Percentiles rank a stretch among this genome's conserved stretches.
phyloP scores from a whole-genome alignment of 192 early-diverging fungal genomes.

The Podila clonocystis region DNA sequence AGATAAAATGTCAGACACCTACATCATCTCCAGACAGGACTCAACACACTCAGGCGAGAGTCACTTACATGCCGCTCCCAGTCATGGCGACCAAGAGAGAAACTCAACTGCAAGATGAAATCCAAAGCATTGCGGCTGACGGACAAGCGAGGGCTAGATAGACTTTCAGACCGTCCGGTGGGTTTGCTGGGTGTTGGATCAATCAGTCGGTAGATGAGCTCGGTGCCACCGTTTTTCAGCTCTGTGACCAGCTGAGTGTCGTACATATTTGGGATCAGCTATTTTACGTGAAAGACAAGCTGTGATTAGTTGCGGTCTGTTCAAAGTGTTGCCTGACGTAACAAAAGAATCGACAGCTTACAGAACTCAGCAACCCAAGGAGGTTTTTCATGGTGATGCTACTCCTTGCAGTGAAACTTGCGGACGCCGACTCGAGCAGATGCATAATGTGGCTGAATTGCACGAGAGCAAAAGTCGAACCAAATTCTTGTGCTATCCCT shows the following conservation, averaged over 20 bases:
- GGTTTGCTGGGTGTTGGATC: slow-evolving; percentile 19
- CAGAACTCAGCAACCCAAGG: slow-evolving; percentile 35
- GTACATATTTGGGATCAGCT: slow-evolving; percentile 45
- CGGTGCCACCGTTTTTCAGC: slow-evolving; percentile 43
- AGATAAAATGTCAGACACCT: not conserved
- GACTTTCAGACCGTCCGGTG: slow-evolving; percentile 8
- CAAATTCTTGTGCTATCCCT: slow-evolving; percentile 60
- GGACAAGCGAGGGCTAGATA: slow-evolving; percentile 23
- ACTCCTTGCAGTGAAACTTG: slow-evolving; percentile 27
- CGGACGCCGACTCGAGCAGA: slow-evolving; percentile 47
- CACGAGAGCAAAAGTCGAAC: slow-evolving; percentile 65
- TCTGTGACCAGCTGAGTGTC: slow-evolving; percentile 49
- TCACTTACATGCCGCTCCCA: slow-evolving; percentile 54
- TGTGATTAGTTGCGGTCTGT: too few species aligned
- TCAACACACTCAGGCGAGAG: not conserved
- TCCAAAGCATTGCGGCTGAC: slow-evolving; percentile 42
- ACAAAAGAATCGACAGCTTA: slow-evolving; percentile 1
- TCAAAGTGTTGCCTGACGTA: too few species aligned
- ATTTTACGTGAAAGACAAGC: not conserved
- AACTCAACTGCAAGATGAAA: slow-evolving; percentile 52
- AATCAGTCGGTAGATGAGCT: slow-evolving; percentile 34
- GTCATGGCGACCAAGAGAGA: slow-evolving; percentile 35
- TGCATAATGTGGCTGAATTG: slow-evolving; percentile 64
- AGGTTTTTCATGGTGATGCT: slow-evolving; percentile 36
- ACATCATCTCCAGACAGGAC: not conserved